Conservation (phyloP, 1,284 basidiomycete species). For the Pterulicium gracile region DNA sequence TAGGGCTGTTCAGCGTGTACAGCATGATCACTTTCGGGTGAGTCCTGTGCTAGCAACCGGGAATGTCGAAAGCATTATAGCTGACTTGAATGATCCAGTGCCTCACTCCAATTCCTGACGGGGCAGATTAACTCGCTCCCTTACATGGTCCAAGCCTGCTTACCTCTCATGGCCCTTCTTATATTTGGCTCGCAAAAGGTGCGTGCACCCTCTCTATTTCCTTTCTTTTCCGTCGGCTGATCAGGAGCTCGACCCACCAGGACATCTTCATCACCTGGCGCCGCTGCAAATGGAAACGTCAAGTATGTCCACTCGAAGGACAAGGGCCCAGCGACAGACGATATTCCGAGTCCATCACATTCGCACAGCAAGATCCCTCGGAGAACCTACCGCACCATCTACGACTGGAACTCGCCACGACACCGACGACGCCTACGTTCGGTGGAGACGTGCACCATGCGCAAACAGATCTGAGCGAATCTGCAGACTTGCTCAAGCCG, state of each 20-base stretch:
- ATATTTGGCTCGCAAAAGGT: constrained; percentile 39
- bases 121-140: constrained; percentile 22
- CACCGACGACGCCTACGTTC: not conserved
- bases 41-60: no score
- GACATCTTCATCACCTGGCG: constrained; percentile 1
- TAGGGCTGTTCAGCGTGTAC: constrained; percentile 7
- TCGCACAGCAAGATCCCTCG: no score
- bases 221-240: not conserved
- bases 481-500: not conserved
- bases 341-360: no score
- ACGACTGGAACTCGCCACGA: not conserved
- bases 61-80: no score
- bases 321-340: not conserved
- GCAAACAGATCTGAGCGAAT: not conserved
- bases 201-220: constrained; percentile 5
- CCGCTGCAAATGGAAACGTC: not conserved
- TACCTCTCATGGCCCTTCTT: constrained; percentile 32
- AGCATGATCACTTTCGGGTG: constrained; percentile 16
- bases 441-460: no score
- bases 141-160: constrained; percentile 41
- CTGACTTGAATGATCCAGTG: constrained; percentile 12
- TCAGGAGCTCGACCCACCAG: not conserved
- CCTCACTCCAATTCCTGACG: constrained; percentile 30
- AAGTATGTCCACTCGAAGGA: not conserved
- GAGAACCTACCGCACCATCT: no score